Evolutionary conservation across 2,329 filamentous ascomycete genomes (phyloP).

Genomic region (Talaromyces sp.): DNA sequence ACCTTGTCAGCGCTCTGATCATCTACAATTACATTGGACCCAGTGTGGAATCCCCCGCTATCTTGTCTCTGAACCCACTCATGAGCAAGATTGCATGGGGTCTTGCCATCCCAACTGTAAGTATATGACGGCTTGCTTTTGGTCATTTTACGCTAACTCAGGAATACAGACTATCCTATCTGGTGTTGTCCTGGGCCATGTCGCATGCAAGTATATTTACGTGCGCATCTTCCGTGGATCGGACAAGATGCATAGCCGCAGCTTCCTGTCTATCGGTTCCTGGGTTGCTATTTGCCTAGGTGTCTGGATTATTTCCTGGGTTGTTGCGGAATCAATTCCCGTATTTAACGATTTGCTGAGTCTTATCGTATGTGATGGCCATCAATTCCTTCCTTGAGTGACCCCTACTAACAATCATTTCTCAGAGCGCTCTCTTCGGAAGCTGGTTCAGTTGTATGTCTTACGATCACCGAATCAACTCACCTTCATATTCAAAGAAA

Average conservation of each 20-base stretch:
- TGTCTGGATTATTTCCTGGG: slow-evolving; percentile 64
- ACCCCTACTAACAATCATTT: slow-evolving; percentile 20
- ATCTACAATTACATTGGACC: slow-evolving; percentile 69
- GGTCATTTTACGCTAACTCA: background rate
- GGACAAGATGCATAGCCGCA: slow-evolving; percentile 55
- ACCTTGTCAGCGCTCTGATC: slow-evolving; percentile 66
- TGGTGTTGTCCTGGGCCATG: slow-evolving; percentile 69
- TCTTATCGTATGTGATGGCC: slow-evolving; percentile 50
- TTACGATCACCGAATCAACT: too few relatives aligned
- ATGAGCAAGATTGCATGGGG: slow-evolving; percentile 68
- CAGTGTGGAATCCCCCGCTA: slow-evolving; percentile 64
- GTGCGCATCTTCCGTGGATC: slow-evolving; percentile 64
- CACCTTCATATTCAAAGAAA: background rate
- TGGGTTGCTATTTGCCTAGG: slow-evolving; percentile 62
- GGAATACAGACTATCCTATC: slow-evolving; percentile 62
- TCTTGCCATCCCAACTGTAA: slow-evolving; percentile 64
- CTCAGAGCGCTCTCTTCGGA: slow-evolving; percentile 59
- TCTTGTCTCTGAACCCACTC: slow-evolving; percentile 60
- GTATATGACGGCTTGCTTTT: slow-evolving; percentile 2
- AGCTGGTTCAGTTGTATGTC: slow-evolving; percentile 64
- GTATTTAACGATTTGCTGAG: slow-evolving; percentile 68
- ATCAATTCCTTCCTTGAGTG: background rate
- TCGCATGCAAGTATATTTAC: slow-evolving; percentile 68
- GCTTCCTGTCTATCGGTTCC: slow-evolving; percentile 52
- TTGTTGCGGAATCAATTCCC: slow-evolving; percentile 71